Percentiles rank a stretch among this genome's conserved stretches.
These are phyloP conservation scores for Pharnaceum exiguum DNA, from an alignment of 148 eudicot species.

Conservation along the genomic window DNA sequence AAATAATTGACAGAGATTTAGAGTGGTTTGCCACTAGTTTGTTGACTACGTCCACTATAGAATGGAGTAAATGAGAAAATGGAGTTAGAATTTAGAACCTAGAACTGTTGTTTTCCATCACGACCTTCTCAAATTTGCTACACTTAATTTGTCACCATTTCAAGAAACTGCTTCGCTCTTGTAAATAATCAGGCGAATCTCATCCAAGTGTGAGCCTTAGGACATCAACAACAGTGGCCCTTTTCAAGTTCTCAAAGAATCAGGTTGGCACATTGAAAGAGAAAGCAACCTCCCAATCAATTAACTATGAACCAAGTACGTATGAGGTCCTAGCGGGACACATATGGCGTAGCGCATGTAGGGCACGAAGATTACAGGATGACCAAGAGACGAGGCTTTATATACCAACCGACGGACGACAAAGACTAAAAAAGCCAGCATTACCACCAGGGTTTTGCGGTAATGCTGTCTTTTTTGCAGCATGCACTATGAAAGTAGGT, in stretches of 20 bases:
- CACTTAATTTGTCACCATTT: too few relatives aligned
- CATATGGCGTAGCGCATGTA: constrained; percentile 22
- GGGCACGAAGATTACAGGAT: constrained; percentile 16
- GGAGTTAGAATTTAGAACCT: too few relatives aligned
- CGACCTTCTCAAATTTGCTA: too few relatives aligned
- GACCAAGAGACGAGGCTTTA: constrained; percentile 2
- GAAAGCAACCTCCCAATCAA: constrained; percentile 5
- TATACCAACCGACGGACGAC: constrained; percentile 10
- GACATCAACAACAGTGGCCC: too few relatives aligned
- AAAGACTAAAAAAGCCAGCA: not conserved
- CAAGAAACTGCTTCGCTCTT: too few relatives aligned
- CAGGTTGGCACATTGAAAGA: constrained; percentile 13
- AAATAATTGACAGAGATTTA: too few relatives aligned
- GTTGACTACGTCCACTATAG: too few relatives aligned
- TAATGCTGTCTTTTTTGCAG: constrained; percentile 3
- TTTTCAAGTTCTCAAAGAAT: constrained; percentile 15
- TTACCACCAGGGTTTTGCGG: constrained; percentile 18
- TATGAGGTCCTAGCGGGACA: constrained; percentile 34
- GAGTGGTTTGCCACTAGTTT: too few relatives aligned
- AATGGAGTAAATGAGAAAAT: too few relatives aligned
- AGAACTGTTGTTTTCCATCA: too few relatives aligned
- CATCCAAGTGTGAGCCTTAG: too few relatives aligned
- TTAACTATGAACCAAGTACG: constrained; percentile 7
- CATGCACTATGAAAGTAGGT: not conserved
- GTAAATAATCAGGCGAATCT: too few relatives aligned